Percentiles rank a stretch among this genome's conserved stretches.
Conservation (phyloP, 805 yeast species). For the Clavispora santaluciae region DNA sequence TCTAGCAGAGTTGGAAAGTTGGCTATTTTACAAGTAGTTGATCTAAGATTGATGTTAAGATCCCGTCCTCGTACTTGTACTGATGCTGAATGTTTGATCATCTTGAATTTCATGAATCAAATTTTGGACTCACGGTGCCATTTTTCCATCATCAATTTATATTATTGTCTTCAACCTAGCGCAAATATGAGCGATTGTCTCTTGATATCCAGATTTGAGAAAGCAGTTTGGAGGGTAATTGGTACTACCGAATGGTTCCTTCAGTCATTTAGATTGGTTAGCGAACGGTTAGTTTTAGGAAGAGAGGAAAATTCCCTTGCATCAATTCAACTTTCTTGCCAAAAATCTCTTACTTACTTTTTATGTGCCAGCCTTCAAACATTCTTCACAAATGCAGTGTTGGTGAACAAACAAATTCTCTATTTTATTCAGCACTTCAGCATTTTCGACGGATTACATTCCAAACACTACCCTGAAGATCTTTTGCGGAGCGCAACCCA, state of each 20-base stretch:
- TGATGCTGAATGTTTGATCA: background rate
- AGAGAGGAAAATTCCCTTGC: background rate
- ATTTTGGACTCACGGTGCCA: slow-evolving; percentile 7
- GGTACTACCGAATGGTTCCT: background rate
- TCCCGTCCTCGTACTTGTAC: background rate
- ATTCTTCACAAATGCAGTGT: slow-evolving; percentile 7
- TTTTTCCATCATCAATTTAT: background rate
- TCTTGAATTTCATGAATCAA: slow-evolving; percentile 9
- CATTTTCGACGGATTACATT: background rate
- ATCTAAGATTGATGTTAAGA: background rate
- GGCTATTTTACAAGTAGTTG: background rate
- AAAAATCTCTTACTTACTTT: slow-evolving; percentile 2
- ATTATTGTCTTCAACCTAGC: background rate
- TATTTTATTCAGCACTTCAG: background rate
- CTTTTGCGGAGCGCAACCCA: background rate
- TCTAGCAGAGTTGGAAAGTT: background rate
- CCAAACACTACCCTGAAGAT: background rate
- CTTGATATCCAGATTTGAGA: background rate
- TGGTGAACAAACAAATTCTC: slow-evolving; percentile 8
- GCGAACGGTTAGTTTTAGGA: background rate
- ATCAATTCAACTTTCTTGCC: background rate
- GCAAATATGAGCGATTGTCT: background rate
- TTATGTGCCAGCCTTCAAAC: slow-evolving; percentile 1
- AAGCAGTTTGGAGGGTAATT: background rate
- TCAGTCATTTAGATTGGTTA: background rate